A percentile compares a stretch with the other conserved stretches of the same genome.
These are phyloP conservation scores for Phaseolus coccineus DNA, from an alignment of 331 rosid genomes.

Conservation along the genomic window DNA sequence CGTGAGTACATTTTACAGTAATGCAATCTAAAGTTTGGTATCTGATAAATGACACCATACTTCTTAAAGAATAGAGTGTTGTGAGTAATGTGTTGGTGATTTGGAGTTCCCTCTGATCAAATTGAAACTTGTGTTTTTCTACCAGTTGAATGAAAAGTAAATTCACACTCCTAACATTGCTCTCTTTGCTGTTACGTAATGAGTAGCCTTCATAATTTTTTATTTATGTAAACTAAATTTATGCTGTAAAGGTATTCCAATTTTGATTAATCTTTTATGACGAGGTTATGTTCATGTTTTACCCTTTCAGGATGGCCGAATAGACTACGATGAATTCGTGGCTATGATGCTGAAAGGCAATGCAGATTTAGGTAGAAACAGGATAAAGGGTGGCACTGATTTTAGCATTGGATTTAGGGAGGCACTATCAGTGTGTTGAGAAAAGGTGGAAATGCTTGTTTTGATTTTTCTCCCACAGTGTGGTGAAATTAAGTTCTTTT, in stretches of 20 bases:
- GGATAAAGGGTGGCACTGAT: slow-evolving; percentile 48
- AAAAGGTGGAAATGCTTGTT: neutral
- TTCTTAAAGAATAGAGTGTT: neutral
- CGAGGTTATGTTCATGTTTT: slow-evolving; percentile 31
- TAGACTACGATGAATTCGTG: slow-evolving; percentile 91
- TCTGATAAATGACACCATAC: neutral
- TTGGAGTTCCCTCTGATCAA: neutral
- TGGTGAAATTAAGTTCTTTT: slow-evolving; percentile 22
- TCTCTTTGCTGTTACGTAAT: neutral
- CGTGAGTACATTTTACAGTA: slow-evolving; percentile 54
- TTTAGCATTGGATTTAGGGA: slow-evolving; percentile 58
- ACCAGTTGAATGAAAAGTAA: neutral
- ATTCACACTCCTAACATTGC: neutral
- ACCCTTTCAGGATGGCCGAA: slow-evolving; percentile 83
- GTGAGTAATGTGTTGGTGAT: neutral
- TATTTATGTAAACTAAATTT: neutral
- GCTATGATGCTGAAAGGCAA: slow-evolving; percentile 89
- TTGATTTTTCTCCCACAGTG: neutral
- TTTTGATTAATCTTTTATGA: slow-evolving; percentile 14
- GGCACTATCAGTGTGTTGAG: slow-evolving; percentile 51
- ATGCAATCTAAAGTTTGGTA: neutral
- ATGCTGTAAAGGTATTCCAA: neutral
- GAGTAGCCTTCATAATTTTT: neutral
- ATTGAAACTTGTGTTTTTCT: neutral
- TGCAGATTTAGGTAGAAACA: slow-evolving; percentile 57